Evolutionary conservation across 805 yeast genomes (phyloP).

Genomic region (Candida krabiensis): DNA sequence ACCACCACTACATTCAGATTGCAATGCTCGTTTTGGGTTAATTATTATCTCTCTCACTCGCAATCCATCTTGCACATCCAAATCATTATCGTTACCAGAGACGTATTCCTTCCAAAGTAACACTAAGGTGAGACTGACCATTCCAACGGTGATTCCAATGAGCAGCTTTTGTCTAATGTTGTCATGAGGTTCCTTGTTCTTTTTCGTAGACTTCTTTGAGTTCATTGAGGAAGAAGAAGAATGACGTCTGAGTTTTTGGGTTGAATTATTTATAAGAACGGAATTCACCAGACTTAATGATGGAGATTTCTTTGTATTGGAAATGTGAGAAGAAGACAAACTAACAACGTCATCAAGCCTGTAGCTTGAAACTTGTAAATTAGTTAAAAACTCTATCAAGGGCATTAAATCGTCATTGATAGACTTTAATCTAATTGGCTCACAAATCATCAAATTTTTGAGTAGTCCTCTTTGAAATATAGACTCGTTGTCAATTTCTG

Average conservation of each 20-base stretch:
- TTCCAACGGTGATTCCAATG: slow-evolving; percentile 30
- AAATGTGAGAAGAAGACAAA: slow-evolving; percentile 7
- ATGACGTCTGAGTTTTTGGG: slow-evolving; percentile 8
- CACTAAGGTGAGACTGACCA: slow-evolving; percentile 30
- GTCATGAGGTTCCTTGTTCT: slow-evolving; percentile 6
- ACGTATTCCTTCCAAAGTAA: slow-evolving; percentile 26
- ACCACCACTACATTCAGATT: slow-evolving; percentile 13
- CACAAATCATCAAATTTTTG: slow-evolving; percentile 30
- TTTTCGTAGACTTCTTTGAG: slow-evolving; percentile 2
- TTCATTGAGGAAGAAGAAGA: slow-evolving; percentile 3
- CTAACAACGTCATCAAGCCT: slow-evolving; percentile 13
- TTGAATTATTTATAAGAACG: slow-evolving; percentile 21
- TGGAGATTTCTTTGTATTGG: slow-evolving; percentile 5
- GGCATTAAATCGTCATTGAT: slow-evolving; percentile 32
- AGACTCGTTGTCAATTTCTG: slow-evolving; percentile 3
- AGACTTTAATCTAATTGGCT: slow-evolving; percentile 30
- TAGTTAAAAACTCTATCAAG: slow-evolving; percentile 32
- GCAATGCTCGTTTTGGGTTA: slow-evolving; percentile 8
- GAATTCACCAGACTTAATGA: slow-evolving; percentile 24
- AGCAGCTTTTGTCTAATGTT: slow-evolving; percentile 18
- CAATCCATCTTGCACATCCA: not conserved
- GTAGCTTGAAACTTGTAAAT: slow-evolving; percentile 20
- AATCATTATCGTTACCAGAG: not conserved
- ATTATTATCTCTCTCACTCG: slow-evolving; percentile 7
- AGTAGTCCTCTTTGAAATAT: slow-evolving; percentile 14